phyloP scores from a whole-genome alignment of 306 rosid genomes.

The Comarum palustre region DNA sequence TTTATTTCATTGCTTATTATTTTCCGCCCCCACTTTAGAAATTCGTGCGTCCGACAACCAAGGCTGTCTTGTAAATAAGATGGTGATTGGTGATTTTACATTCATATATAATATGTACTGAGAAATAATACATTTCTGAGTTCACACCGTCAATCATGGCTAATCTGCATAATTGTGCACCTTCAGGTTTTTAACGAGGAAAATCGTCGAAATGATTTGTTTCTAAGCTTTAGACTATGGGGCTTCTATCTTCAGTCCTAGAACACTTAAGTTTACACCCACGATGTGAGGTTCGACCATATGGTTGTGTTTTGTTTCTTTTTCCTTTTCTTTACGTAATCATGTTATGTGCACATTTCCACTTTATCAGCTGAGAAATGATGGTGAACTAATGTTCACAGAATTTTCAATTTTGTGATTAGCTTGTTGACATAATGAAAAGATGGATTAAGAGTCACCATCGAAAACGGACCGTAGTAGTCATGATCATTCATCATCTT shows the following conservation, averaged over 20 bases:
- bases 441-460: conserved; percentile 31
- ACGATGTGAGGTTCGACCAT: not conserved
- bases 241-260: not conserved
- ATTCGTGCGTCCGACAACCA: no score
- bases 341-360: not conserved
- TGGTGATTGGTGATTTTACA: not conserved
- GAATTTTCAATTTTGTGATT: conserved; percentile 24
- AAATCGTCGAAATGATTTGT: not conserved
- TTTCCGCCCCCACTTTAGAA: no score
- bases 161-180: not conserved
- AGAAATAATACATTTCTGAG: not conserved
- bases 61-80: not conserved
- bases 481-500: conserved; percentile 30
- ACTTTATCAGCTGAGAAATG: not conserved
- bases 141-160: not conserved
- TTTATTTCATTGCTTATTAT: no score
- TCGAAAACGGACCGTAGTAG: conserved; percentile 22
- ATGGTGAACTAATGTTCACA: conserved; percentile 1
- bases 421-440: conserved; percentile 22
- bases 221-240: not conserved
- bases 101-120: no score
- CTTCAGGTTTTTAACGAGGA: not conserved
- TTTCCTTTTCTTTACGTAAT: not conserved
- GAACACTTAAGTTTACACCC: not conserved
- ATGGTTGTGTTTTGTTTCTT: not conserved